Evolutionary conservation across 2,329 filamentous ascomycete genomes (phyloP).

Genomic region (Fusarium pseudograminearum): DNA sequence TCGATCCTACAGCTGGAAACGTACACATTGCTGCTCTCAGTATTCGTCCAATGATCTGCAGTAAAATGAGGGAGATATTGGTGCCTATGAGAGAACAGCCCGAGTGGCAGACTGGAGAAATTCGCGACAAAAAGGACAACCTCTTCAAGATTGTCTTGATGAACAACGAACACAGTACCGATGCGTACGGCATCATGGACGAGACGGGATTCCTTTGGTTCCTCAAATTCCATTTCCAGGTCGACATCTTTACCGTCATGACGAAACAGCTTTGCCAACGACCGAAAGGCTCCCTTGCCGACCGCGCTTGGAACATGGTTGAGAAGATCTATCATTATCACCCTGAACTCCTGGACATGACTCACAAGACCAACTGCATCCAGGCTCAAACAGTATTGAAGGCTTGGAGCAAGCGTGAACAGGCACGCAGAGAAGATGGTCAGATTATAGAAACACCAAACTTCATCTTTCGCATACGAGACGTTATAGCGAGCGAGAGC

Average conservation of each 20-base stretch:
- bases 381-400: slow-evolving; percentile 63
- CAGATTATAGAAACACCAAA: slow-evolving; percentile 56
- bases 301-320: slow-evolving; percentile 65
- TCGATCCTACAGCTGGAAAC: slow-evolving; percentile 64
- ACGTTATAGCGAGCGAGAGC: slow-evolving; percentile 56
- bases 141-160: slow-evolving; percentile 67
- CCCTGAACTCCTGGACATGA: slow-evolving; percentile 63
- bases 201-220: slow-evolving; percentile 68
- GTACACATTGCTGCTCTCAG: slow-evolving; percentile 64
- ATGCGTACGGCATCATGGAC: slow-evolving; percentile 57
- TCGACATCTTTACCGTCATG: slow-evolving; percentile 67
- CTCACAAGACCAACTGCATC: slow-evolving; percentile 58
- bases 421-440: slow-evolving; percentile 54
- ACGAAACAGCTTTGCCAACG: slow-evolving; percentile 65
- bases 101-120: slow-evolving; percentile 62
- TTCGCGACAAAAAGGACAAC: slow-evolving; percentile 63
- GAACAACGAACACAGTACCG: slow-evolving; percentile 61
- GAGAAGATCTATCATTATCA: slow-evolving; percentile 62
- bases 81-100: slow-evolving; percentile 60
- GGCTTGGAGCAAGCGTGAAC: slow-evolving; percentile 66
- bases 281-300: slow-evolving; percentile 62
- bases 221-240: slow-evolving; percentile 65
- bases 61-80: slow-evolving; percentile 63
- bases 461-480: slow-evolving; percentile 61
- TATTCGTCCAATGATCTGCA: slow-evolving; percentile 60